Evolutionary conservation across 2,329 filamentous ascomycete species (phyloP), one percentile per base, ranked within the genome.

Genomic region (Eutypella sp.): DNA sequence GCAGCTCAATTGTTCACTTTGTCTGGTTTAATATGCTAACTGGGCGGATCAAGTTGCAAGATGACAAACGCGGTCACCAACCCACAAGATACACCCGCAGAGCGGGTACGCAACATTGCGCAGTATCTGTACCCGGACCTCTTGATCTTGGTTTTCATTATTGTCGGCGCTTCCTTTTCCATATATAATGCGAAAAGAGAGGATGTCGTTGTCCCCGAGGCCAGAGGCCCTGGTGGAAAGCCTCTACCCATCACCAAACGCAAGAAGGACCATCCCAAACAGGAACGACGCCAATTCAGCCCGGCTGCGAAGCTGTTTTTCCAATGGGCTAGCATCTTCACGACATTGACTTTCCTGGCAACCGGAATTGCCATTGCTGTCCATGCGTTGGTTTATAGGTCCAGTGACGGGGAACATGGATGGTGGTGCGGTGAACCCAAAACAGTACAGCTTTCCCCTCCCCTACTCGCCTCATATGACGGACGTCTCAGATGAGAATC

Each of bases 161-260:
- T 70, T 33, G 65, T 73, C 45, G 73, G 75, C 38, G 73, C 72
- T 27, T 68, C 73, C 50, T 74, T 79, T 61, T 79, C 75, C 58
- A 69, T 81, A 36, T 65, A 74, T 59, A 73, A 70, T 46, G 71
- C 75, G 24, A 72, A 70, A 44, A 70, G 73, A 47, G 74, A 76
- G 31, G 68, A 73, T 51, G 59, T 71, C 29, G 61, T 71, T 19
- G 64, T 66, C 43, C 76, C 73, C 19, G 72, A 66, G 25, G 67
- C 79, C 53, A 82, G 76, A 44, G 91, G 91, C n/a, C 90, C 91
- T 1, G 91, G 89, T 46, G 92, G 91, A 55, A 91, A 95, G 65
- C 89, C 89, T 27, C 73, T 96, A 44, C 90, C 89, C n/a, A 63
- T 73, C 41, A 79, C 75, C 48, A 86, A 82, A 63, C 69, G 73